Evolutionary conservation across 1,139 yeast species (phyloP), one percentile per base, ranked within the genome.

Genomic region (Geotrichum reessii): DNA sequence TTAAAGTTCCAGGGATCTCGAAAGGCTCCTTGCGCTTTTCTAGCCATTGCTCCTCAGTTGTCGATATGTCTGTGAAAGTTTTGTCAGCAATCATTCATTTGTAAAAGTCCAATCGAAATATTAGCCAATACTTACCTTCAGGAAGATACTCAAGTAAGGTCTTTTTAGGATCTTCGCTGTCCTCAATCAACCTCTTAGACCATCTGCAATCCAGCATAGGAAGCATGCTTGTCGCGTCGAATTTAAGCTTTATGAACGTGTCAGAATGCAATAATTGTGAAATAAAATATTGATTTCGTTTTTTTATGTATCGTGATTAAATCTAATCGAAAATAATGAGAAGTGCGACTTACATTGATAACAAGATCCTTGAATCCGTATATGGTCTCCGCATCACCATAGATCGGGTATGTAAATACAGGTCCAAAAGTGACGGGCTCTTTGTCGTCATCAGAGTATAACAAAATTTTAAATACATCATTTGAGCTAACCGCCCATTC

Each of bases 331-430:
- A 21, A 33, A 27, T 22, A 25, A 25, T 7, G 7, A 25, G n/a
- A 25, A 7, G 7, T 25, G 28, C 40, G 81, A 31, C 54, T 14
- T 47, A 68, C 65, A 40, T 60, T 53, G 14, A 69, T 64, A 80
- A 49, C 5, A 7, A 58, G 50, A 66, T 83, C 86, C 64, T 85
- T 79, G 70, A 83, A 95, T 1, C 99, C 99, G 70, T 84, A 90
- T 9, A 95, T 85, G 57, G 86, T 84, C 70, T 95, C 99, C 1
- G 90, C 80, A 58, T 91, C 97, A 9, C 98, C 98, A 75, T 83
- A 93, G 14, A 93, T 85, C 1, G 97, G 96, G 71, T 93, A 93
- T 0, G 98, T 92, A 73, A 89, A 92, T 21, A 75, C 71, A 0
- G 99, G 97, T 42, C 79, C 74, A 74, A 73, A 73, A 22, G 56